Percentiles rank a stretch among this genome's conserved stretches.
phyloP scores from a whole-genome alignment of 164 flowering plant species.

The Umbilicus rupestris region DNA sequence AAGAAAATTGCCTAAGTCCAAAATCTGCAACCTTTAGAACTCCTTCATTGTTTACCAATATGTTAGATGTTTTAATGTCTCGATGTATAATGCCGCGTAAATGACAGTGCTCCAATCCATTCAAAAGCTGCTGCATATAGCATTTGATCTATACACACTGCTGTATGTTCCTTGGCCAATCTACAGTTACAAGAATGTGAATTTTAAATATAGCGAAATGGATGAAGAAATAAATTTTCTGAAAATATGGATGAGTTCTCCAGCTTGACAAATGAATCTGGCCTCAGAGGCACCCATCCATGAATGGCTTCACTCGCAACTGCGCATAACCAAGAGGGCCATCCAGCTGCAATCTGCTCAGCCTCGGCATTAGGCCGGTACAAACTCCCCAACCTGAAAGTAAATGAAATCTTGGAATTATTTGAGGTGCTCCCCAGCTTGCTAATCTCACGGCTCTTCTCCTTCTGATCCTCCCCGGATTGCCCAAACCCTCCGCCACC shows the following conservation, averaged over 20 bases:
- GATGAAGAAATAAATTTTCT: background rate
- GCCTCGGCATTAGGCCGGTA: conserved; percentile 34
- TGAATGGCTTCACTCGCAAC: conserved; percentile 72
- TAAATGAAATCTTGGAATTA: conserved; percentile 19
- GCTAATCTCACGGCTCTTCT: background rate
- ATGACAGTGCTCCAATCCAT: conserved; percentile 69
- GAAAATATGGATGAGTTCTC: conserved; percentile 28
- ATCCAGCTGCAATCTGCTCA: conserved; percentile 72
- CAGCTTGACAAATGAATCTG: conserved; percentile 65
- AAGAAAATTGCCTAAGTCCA: conserved; percentile 30
- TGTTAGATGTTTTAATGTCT: conserved; percentile 55
- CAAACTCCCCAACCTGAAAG: conserved; percentile 41
- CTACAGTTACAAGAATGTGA: conserved; percentile 24
- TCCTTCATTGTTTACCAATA: conserved; percentile 36
- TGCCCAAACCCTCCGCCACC: conserved; percentile 19
- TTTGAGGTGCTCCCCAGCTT: conserved; percentile 10
- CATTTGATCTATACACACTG: conserved; percentile 53
- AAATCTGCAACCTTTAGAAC: conserved; percentile 3
- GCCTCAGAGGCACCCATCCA: conserved; percentile 73
- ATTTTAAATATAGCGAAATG: background rate
- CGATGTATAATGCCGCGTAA: conserved; percentile 59
- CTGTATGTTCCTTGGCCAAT: conserved; percentile 97
- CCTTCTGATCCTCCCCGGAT: background rate
- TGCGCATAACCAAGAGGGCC: conserved; percentile 82
- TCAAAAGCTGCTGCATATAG: conserved; percentile 37